A percentile compares a stretch with the other conserved stretches of the same genome.
Conservation (phyloP, 257 asterid genomes). For the Ocimum tenuiflorum region DNA sequence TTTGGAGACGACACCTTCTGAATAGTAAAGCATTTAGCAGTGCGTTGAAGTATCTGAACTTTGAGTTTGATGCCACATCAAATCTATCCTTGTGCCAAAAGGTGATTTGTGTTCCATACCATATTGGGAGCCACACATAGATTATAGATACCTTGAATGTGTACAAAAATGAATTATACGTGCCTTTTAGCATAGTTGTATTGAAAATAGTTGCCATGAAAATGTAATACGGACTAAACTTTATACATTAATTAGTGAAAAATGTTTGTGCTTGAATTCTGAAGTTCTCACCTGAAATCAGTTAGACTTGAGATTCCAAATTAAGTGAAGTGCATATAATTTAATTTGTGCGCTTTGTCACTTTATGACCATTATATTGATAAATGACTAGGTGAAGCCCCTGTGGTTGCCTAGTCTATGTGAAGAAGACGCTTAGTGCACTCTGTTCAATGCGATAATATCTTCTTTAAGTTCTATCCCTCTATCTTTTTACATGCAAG, state of each 20-base stretch:
- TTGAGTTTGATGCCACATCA: slow-evolving; percentile 54
- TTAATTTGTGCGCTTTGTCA: neutral
- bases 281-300: neutral
- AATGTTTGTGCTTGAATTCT: neutral
- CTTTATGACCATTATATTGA: neutral
- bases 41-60: slow-evolving; percentile 69
- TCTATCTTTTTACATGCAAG: neutral
- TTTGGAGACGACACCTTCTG: slow-evolving; percentile 87
- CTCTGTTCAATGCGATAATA: neutral
- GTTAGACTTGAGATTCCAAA: neutral
- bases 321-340: neutral
- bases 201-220: neutral
- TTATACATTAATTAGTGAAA: neutral
- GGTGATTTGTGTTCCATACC: slow-evolving; percentile 35
- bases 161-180: neutral
- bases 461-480: neutral
- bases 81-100: slow-evolving; percentile 81
- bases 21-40: slow-evolving; percentile 82
- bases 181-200: neutral
- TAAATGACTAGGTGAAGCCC: neutral
- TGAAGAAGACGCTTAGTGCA: neutral
- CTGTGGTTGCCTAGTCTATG: neutral
- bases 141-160: neutral
- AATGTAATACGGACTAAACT: neutral
- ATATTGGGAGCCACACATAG: neutral